phyloP scores from a whole-genome alignment of 1,139 yeast species.

The Suhomyces atakaporum region DNA sequence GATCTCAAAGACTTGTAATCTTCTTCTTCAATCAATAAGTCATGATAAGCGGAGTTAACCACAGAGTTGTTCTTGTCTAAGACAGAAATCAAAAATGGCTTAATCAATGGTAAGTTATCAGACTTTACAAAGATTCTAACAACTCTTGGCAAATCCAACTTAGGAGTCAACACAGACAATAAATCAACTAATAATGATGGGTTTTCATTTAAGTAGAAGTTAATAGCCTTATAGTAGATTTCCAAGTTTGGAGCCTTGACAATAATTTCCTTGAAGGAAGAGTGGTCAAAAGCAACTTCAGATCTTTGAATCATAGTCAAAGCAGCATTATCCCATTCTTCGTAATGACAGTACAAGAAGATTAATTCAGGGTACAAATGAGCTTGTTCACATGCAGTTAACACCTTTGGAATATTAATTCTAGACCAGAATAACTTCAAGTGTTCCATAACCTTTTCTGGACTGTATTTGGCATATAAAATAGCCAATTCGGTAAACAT shows the following conservation, averaged over 20 bases:
- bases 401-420: slow-evolving; percentile 95
- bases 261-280: slow-evolving; percentile 89
- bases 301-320: slow-evolving; percentile 96
- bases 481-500: slow-evolving; percentile 97
- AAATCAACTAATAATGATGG: slow-evolving; percentile 89
- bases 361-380: slow-evolving; percentile 97
- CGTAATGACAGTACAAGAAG: slow-evolving; percentile 95
- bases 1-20: slow-evolving; percentile 87
- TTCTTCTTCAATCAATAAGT: slow-evolving; percentile 92
- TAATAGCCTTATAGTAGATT: slow-evolving; percentile 95
- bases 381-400: slow-evolving; percentile 89
- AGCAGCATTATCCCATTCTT: slow-evolving; percentile 99
- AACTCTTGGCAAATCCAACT: slow-evolving; percentile 92
- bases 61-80: slow-evolving; percentile 87
- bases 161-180: slow-evolving; percentile 82
- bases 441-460: slow-evolving; percentile 93
- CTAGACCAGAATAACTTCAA: slow-evolving; percentile 97
- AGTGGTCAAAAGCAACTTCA: slow-evolving; percentile 90
- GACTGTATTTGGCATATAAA: slow-evolving; percentile 85
- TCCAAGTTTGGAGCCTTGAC: slow-evolving; percentile 96
- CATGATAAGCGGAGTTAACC: slow-evolving; percentile 95
- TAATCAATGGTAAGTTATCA: slow-evolving; percentile 93
- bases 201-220: slow-evolving; percentile 88
- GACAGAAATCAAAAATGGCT: slow-evolving; percentile 91
- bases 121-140: slow-evolving; percentile 93